Conservation (phyloP, 2,329 filamentous ascomycete genomes). For the Domatiomyces globalis region DNA sequence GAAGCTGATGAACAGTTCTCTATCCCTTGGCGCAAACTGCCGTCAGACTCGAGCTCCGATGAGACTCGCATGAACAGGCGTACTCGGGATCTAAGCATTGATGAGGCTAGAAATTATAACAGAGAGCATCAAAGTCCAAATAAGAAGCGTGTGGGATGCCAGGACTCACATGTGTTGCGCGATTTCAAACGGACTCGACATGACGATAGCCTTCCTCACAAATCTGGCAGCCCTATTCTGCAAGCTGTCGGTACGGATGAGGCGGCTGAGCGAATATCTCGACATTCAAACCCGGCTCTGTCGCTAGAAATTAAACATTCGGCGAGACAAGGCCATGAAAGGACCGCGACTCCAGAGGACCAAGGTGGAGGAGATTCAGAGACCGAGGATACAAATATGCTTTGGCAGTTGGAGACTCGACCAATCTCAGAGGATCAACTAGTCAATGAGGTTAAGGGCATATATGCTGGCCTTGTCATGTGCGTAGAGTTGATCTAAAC, state of each 20-base stretch:
- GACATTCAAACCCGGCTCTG: neutral
- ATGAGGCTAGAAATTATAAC: neutral
- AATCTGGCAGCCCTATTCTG: neutral
- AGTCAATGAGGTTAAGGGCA: slow-evolving; percentile 65
- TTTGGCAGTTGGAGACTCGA: slow-evolving; percentile 46
- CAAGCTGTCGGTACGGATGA: neutral
- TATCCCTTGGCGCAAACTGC: neutral
- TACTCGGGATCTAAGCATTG: neutral
- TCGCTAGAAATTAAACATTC: neutral
- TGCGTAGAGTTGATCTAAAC: neutral
- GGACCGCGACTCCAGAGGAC: neutral
- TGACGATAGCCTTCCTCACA: neutral
- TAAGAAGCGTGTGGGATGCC: neutral
- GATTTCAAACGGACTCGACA: neutral
- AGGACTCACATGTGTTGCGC: neutral
- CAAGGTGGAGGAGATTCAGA: neutral
- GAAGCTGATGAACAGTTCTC: neutral
- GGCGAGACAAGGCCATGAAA: neutral
- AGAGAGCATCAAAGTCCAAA: neutral
- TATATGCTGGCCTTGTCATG: slow-evolving; percentile 16
- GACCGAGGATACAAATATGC: slow-evolving; percentile 1
- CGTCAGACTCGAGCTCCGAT: neutral
- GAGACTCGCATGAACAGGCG: neutral
- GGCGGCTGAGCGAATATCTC: neutral
- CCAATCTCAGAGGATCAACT: slow-evolving; percentile 66